A percentile compares a stretch with the other conserved stretches of the same genome.
These are phyloP conservation scores for Marasmius oreades DNA, from an alignment of 1,284 basidiomycete species.

Conservation along the genomic window DNA sequence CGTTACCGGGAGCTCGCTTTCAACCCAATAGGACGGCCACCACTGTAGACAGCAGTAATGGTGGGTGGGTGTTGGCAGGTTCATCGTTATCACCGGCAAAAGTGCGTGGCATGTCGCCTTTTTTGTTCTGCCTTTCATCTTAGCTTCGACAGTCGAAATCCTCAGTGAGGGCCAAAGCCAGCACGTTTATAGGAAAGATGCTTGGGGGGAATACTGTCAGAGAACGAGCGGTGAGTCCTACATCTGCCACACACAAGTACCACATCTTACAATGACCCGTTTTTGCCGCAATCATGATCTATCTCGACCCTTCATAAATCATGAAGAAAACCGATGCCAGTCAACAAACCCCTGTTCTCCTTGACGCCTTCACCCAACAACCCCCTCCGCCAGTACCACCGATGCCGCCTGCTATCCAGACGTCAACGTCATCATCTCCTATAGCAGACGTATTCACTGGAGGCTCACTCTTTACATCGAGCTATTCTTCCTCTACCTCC, in stretches of 20 bases:
- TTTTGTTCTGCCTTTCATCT: slow-evolving; percentile 7
- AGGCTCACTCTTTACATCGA: slow-evolving; percentile 29
- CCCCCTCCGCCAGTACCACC: slow-evolving; percentile 65
- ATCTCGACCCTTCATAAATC: slow-evolving; percentile 14
- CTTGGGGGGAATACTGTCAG: slow-evolving; percentile 58
- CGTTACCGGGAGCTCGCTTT: slow-evolving; percentile 3
- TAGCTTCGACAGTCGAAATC: slow-evolving; percentile 45
- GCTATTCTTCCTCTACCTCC: slow-evolving; percentile 35
- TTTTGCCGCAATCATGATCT: slow-evolving; percentile 6
- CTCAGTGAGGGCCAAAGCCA: slow-evolving; percentile 72
- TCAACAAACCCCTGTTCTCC: slow-evolving; percentile 33
- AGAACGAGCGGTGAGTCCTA: slow-evolving; percentile 62
- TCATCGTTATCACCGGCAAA: slow-evolving; percentile 39
- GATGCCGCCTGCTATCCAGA: slow-evolving; percentile 49
- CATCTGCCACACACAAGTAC: slow-evolving; percentile 2
- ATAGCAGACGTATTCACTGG: slow-evolving; percentile 51
- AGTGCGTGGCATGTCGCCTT: slow-evolving; percentile 27
- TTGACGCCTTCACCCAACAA: slow-evolving; percentile 37
- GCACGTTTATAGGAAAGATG: slow-evolving; percentile 75
- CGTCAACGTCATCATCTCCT: slow-evolving; percentile 37
- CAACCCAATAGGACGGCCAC: slow-evolving; percentile 11
- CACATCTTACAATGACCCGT: slow-evolving; percentile 9
- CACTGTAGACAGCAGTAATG: slow-evolving; percentile 1
- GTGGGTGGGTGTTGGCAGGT: slow-evolving; percentile 53
- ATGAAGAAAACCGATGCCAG: slow-evolving; percentile 40